Evolutionary conservation across 225 moss, liverwort and hornwort species (phyloP), one percentile per base, ranked within the genome.

Genomic region (Pleurozium schreberi): DNA sequence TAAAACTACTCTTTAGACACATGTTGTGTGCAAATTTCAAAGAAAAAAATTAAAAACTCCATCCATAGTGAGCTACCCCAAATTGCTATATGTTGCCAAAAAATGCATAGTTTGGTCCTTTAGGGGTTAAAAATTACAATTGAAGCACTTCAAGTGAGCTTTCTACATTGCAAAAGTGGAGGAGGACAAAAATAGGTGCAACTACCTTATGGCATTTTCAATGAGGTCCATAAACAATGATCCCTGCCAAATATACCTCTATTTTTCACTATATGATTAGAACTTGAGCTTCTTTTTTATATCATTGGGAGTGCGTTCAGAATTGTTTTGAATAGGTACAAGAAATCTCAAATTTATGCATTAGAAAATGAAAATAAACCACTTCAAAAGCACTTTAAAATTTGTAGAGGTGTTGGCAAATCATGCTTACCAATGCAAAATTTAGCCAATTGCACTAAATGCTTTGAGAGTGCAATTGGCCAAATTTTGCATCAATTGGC

Each of bases 131-230:
- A n/a, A n/a, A n/a, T n/a, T n/a, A n/a, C n/a, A n/a, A n/a, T n/a
- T n/a, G 7, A 19, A 74, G 49, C 11, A 31, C 74, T 31, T 47
- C 8, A 34, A 50, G n/a, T n/a, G 3, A 50, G 5, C 20, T 75
- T 0, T 1, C 7, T 33, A 31, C 4, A 19, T 49, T 18, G 18
- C 0, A 19, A 0, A 75, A 49, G 19, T 6, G 7, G 11, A 3
- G 19, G 4, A 0, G 0, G 4, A 49, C 1, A 19, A 4, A 75
- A 75, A 34, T 52, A 5, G 13, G 1, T 12, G 8, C 75, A 45
- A 47, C 18, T 8, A 50, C 4, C 3, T 8, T 33, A 18, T 0
- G 3, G 3, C 11, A 9, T 28, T 7, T 4, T 11, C 19, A 31
- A 18, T 74, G 27, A 1, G 11, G 17, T 10, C 0, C 2, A 0